Evolutionary conservation across 345 rosid genomes (phyloP).

Genomic region (Arabis hirsuta): DNA sequence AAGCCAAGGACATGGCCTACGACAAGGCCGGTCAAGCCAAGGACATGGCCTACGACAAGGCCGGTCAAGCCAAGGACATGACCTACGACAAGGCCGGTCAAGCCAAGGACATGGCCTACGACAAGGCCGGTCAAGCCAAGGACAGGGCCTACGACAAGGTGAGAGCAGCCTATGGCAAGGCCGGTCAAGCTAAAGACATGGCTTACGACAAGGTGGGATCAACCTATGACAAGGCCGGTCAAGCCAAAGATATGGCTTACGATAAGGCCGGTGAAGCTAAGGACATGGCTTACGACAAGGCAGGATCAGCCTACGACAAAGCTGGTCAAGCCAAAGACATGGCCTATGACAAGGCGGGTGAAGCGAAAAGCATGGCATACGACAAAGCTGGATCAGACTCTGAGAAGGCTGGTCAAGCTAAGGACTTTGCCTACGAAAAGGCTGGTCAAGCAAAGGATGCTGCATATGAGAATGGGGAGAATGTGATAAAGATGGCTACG

Average conservation of each 20-base stretch:
- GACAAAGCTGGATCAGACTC: not conserved
- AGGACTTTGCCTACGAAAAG: constrained; percentile 37
- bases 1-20: constrained; percentile 31
- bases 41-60: constrained; percentile 42
- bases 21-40: constrained; percentile 46
- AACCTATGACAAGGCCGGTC: constrained; percentile 47
- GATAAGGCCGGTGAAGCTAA: constrained; percentile 25
- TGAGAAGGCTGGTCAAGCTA: constrained; percentile 10
- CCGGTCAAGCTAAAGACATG: constrained; percentile 22
- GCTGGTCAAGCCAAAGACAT: too few species aligned
- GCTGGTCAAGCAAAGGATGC: constrained; percentile 12
- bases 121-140: not conserved
- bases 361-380: too few species aligned
- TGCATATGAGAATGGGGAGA: constrained; percentile 24
- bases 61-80: too few species aligned
- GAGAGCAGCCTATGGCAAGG: constrained; percentile 43
- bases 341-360: too few species aligned
- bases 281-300: too few species aligned
- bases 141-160: constrained; percentile 27
- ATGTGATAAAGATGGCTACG: constrained; percentile 34
- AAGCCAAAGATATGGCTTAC: constrained; percentile 40
- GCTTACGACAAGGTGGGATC: constrained; percentile 35
- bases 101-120: too few species aligned
- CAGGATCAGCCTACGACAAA: too few species aligned
- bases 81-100: too few species aligned